Evolutionary conservation across 805 yeast genomes (phyloP).

Genomic region (Metschnikowia picachoensis): DNA sequence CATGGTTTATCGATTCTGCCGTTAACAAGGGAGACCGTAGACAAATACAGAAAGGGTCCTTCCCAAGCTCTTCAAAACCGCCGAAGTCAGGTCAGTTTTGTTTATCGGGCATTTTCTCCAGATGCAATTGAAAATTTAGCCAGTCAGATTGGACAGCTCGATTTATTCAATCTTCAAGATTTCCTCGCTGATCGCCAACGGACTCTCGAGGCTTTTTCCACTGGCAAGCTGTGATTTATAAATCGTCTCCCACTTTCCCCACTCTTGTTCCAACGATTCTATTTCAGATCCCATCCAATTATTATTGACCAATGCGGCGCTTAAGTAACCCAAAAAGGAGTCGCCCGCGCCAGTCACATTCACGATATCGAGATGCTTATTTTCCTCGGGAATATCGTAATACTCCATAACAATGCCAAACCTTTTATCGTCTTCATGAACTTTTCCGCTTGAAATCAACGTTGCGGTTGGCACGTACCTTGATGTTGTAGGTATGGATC

Average conservation of each 20-base stretch:
- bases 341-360: conserved; percentile 93
- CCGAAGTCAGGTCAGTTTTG: no score
- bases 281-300: conserved; percentile 27
- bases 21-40: no score
- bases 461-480: conserved; percentile 23
- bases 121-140: no score
- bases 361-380: conserved; percentile 32
- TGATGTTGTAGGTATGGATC: conserved; percentile 33
- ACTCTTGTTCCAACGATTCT: conserved; percentile 29
- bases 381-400: conserved; percentile 42
- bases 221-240: conserved; percentile 40
- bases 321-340: conserved; percentile 63
- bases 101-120: no score
- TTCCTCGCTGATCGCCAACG: conserved; percentile 8
- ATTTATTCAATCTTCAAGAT: neutral
- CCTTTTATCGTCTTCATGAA: conserved; percentile 15
- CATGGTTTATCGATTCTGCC: no score
- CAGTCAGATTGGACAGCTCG: neutral
- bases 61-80: no score
- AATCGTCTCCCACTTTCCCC: conserved; percentile 35
- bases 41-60: no score
- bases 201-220: conserved; percentile 21
- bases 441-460: conserved; percentile 20
- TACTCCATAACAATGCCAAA: conserved; percentile 63
- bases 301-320: conserved; percentile 30